Conservation (phyloP, 495 filamentous ascomycete species). For the Neurospora intermedia region DNA sequence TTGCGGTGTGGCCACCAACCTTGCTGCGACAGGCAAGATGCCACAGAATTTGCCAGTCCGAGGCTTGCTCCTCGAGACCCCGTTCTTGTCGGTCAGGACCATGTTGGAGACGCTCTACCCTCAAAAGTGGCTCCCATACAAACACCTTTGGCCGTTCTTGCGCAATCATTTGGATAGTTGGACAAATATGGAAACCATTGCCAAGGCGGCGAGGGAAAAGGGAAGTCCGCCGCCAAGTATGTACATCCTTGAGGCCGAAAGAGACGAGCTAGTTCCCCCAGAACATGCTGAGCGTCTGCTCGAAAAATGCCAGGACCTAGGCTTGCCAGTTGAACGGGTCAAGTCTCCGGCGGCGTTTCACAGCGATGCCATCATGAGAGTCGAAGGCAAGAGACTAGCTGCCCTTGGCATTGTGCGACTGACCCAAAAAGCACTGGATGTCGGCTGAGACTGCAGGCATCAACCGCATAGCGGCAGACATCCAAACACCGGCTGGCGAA, state of each 20-base stretch:
- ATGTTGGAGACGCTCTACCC: slow-evolving; percentile 71
- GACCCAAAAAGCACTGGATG: slow-evolving; percentile 8
- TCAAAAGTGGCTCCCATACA: slow-evolving; percentile 72
- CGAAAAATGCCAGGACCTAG: slow-evolving; percentile 29
- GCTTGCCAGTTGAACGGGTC: slow-evolving; percentile 26
- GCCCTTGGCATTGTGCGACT: slow-evolving; percentile 22
- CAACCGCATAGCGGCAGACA: not conserved
- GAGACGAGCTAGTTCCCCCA: slow-evolving; percentile 58
- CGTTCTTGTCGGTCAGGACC: slow-evolving; percentile 58
- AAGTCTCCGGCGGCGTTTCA: slow-evolving; percentile 32
- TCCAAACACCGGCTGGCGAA: not conserved
- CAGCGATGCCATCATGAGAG: slow-evolving; percentile 34
- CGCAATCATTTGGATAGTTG: slow-evolving; percentile 37
- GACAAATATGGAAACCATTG: slow-evolving; percentile 29
- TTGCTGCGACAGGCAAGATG: slow-evolving; percentile 20
- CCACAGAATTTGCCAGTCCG: slow-evolving; percentile 14
- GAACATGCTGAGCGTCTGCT: slow-evolving; percentile 43
- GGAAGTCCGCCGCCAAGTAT: slow-evolving; percentile 26
- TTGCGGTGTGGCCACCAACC: slow-evolving; percentile 44
- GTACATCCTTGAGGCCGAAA: slow-evolving; percentile 49
- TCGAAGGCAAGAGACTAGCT: slow-evolving; percentile 30
- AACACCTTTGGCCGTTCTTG: slow-evolving; percentile 38
- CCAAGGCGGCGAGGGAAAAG: slow-evolving; percentile 10
- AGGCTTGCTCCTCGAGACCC: slow-evolving; percentile 63
- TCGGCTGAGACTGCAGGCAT: slow-evolving; percentile 1